phyloP scores from a whole-genome alignment of 2,329 filamentous ascomycete genomes.

The Dactylellina haptotyla region DNA sequence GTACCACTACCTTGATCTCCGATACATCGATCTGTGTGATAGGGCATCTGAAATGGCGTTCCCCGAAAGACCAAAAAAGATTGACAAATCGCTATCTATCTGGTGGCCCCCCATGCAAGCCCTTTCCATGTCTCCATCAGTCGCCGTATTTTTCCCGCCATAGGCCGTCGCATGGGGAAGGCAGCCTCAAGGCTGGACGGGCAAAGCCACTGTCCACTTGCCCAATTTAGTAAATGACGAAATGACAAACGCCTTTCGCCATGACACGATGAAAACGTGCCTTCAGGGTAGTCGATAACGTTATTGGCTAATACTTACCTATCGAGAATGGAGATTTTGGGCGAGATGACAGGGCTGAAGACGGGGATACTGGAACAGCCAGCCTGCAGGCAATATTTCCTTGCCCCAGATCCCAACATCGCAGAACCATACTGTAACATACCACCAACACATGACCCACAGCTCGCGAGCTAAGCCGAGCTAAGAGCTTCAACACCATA shows the following conservation, averaged over 20 bases:
- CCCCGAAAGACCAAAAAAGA: conserved; percentile 47
- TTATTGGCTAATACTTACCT: conserved; percentile 41
- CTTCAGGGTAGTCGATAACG: conserved; percentile 39
- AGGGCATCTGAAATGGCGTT: conserved; percentile 34
- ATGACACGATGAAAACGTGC: conserved; percentile 42
- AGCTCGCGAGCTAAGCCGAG: no score
- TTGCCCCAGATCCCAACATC: no score
- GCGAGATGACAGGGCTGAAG: conserved; percentile 48
- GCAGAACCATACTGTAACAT: no score
- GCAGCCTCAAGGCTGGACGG: conserved; percentile 37
- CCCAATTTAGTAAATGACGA: conserved; percentile 52
- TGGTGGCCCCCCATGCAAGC: conserved; percentile 50
- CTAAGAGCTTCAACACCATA: no score
- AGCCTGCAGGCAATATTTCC: conserved; percentile 2
- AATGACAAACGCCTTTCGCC: conserved; percentile 47
- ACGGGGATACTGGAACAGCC: conserved; percentile 8
- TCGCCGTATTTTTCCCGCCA: conserved; percentile 53
- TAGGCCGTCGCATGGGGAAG: conserved; percentile 33
- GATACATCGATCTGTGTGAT: conserved; percentile 38
- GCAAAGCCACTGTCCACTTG: conserved; percentile 54
- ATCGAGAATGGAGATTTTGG: conserved; percentile 41
- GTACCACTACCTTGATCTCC: conserved; percentile 47
- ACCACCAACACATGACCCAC: no score
- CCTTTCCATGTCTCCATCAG: conserved; percentile 54
- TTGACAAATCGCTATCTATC: conserved; percentile 54